Base-by-base conservation (phyloP, 148 eudicot genomes). In the Diospyros kaki region DNA sequence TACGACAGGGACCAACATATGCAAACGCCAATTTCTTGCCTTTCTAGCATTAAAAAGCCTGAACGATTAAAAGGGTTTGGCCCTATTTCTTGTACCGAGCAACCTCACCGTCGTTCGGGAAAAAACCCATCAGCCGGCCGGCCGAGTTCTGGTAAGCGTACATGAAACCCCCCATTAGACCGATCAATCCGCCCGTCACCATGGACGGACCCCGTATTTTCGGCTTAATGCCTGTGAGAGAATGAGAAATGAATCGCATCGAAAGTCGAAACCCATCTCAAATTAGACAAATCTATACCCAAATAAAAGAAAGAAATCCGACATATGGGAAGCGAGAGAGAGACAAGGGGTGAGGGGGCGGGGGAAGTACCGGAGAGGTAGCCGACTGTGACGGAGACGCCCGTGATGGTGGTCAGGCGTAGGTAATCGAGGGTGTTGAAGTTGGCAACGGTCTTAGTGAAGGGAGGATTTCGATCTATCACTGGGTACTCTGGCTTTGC, bases 101-200 rank as follows among this genome's bases (percentile, higher is more conserved):
- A 63, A 91, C 98, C 84, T 94, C 98, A 73, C 86, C 93, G 3
- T 94, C 98, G 61, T 94, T 91, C 58, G 98, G 95, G 84, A 94
- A 94, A 77, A 94, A 94, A 2, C 98, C 98, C 98, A 94, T 94
- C n/a, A 94, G 88, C 81, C 98, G 84, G 13, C 98, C 97, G 68
- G 88, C 88, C 6, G 97, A 94, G 73, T 94, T 94, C 88, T 94
- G 97, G 74, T 91, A 91, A 28, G 98, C 98, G 68, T 91, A 91
- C 97, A 94, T 94, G 82, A 94, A 94, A 41, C 98, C 97, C 41
- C 98, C 98, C 90, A 94, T 77, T 45, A 91, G 42, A 17, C 97
- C 97, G 41, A 94, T 94, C 73, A 94, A 69, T 63, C 98, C 98
- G 4, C 97, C 97, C 1, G 97, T 94, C 77, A 94, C 97, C 98